These are phyloP conservation scores for Hypoxylon lienhwacheense DNA, from an alignment of 495 filamentous ascomycete species.

Conservation along the genomic window DNA sequence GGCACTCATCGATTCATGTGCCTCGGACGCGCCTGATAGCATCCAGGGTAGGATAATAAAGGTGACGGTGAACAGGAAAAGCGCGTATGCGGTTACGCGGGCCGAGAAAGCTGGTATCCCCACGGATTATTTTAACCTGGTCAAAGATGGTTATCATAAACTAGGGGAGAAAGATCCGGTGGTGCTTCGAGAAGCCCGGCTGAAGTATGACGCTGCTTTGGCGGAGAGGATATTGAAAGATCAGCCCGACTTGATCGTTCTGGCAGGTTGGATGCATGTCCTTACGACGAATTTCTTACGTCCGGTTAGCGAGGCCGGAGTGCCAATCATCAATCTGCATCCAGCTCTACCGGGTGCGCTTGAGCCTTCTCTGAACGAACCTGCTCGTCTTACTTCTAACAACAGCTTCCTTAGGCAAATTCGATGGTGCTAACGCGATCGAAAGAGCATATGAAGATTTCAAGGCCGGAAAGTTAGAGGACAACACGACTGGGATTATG, in stretches of 20 bases:
- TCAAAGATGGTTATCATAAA: constrained; percentile 59
- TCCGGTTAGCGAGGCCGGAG: constrained; percentile 60
- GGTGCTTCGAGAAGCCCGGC: constrained; percentile 63
- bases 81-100: constrained; percentile 76
- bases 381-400: constrained; percentile 15
- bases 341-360: constrained; percentile 46
- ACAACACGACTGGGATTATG: constrained; percentile 83
- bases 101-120: constrained; percentile 72
- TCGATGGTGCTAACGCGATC: constrained; percentile 80
- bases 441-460: constrained; percentile 76
- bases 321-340: constrained; percentile 85
- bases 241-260: constrained; percentile 69
- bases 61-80: constrained; percentile 80
- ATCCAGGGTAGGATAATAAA: constrained; percentile 67
- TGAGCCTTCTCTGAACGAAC: constrained; percentile 2
- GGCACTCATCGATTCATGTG: constrained; percentile 78
- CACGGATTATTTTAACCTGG: constrained; percentile 83
- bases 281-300: constrained; percentile 54
- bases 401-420: constrained; percentile 51
- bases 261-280: constrained; percentile 71
- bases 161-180: constrained; percentile 54
- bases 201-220: constrained; percentile 79
- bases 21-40: constrained; percentile 47
- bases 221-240: constrained; percentile 69
- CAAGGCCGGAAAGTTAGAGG: constrained; percentile 66